Base-by-base conservation (phyloP, 1,139 yeast genomes). In the Pichia sp. region DNA sequence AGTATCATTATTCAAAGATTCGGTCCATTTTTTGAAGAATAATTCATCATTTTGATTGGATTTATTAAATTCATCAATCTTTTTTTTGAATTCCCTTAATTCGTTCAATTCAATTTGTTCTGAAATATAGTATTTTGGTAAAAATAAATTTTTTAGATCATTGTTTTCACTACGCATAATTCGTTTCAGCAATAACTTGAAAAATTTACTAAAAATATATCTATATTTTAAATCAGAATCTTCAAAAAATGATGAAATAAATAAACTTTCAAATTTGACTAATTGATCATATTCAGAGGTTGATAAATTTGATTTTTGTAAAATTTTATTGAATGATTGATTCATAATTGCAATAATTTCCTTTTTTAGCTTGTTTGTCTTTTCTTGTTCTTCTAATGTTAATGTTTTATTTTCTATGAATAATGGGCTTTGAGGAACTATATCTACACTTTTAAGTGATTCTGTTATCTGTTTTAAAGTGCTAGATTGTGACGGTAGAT, bases 11-110 rank as follows among this genome's bases (percentile, higher is more conserved):
- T 67, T 45, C 55, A 65, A 61, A 5, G 71, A 67, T 45, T 73
- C 76, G 8, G 76, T 67, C 80, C 81, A 77, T 42, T 79, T 65
- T 36, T 72, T 70, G 43, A 76, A 60, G 36, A 76, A 60, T 48
- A 77, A 59, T 52, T 75, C 75, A 57, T 77, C 81, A 6, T 76
- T 71, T 30, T 71, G 72, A 56, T 76, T 79, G 30, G 72, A 57
- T 16, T 58, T 38, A 39, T 25, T 39, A 25, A 25, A 39, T 18
- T 36, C 46, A 39, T 11, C 30, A 27, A 38, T 51, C 45, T 14
- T 25, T 18, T 2, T 48, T 44, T 19, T 58, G 42, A 28, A 56
- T 9, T 22, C 38, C 3, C 48, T 48, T 3, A 47, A 39, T 1
- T 49, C 28, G n/a, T 47, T 44, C 11, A 51, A 44, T 4, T 52